Percentiles rank a stretch among this genome's conserved stretches.
These are phyloP conservation scores for Cercospora citrullina DNA, from an alignment of 2,329 filamentous ascomycete genomes.

Conservation along the genomic window DNA sequence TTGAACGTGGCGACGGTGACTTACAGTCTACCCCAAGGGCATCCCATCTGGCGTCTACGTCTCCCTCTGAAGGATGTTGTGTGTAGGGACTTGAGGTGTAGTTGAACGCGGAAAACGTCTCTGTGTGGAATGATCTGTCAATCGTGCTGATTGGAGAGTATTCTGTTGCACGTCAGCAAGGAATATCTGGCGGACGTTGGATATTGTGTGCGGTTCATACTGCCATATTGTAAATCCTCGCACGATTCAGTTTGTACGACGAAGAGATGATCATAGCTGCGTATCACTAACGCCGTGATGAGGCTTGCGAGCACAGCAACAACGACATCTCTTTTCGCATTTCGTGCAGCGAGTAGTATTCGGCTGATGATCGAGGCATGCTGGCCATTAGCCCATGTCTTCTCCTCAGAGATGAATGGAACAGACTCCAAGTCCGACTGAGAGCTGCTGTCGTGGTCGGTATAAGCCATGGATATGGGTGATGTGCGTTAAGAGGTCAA, in stretches of 20 bases:
- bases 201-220: not conserved
- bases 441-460: not conserved
- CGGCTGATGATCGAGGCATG: not conserved
- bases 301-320: not conserved
- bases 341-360: not conserved
- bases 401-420: not conserved
- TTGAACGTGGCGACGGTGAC: not conserved
- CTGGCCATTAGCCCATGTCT: not conserved
- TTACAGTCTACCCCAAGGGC: not conserved
- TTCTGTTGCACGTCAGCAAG: not conserved
- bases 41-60: not conserved
- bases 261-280: not conserved
- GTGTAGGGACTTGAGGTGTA: not conserved
- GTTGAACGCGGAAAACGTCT: not conserved
- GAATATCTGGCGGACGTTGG: accelerated
- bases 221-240: not conserved
- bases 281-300: not conserved
- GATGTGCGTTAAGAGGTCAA: not conserved
- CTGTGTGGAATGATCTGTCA: not conserved
- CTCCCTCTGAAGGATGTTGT: not conserved
- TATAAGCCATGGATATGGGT: not conserved
- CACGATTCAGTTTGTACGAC: not conserved
- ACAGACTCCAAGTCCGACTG: not conserved
- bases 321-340: not conserved
- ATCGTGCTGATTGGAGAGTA: not conserved